Evolutionary conservation across 345 rosid species (phyloP).

Genomic region (Toxicodendron radicans): DNA sequence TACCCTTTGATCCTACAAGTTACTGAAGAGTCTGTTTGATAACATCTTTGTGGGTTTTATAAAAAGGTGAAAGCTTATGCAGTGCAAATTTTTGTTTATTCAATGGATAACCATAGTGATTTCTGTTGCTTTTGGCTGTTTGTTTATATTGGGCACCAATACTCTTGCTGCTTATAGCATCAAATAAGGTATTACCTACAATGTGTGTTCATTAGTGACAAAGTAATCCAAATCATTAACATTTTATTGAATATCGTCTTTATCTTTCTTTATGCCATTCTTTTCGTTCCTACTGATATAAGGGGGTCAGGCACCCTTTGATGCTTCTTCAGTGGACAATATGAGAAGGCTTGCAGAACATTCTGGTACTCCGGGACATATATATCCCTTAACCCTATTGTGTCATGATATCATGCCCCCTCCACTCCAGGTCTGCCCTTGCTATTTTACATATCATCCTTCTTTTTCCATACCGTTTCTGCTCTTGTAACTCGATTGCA

Average conservation of each 20-base stretch:
- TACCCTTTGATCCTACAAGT: neutral
- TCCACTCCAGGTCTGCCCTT: slow-evolving; percentile 59
- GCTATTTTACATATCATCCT: slow-evolving; percentile 1
- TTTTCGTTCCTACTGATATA: slow-evolving; percentile 38
- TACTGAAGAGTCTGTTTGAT: neutral
- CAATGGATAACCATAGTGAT: neutral
- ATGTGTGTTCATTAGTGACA: neutral
- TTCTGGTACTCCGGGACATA: slow-evolving; percentile 79
- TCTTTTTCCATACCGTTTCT: slow-evolving; percentile 6
- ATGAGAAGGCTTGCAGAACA: slow-evolving; percentile 87
- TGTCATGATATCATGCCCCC: slow-evolving; percentile 98
- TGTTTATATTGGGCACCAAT: neutral
- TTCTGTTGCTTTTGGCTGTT: slow-evolving; percentile 1
- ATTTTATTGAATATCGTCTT: slow-evolving; percentile 4
- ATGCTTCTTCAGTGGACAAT: slow-evolving; percentile 87
- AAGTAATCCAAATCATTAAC: neutral
- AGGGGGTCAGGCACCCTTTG: slow-evolving; percentile 81
- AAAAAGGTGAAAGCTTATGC: neutral
- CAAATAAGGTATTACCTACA: neutral
- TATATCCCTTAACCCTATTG: slow-evolving; percentile 75
- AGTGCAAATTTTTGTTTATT: neutral
- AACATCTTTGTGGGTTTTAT: neutral
- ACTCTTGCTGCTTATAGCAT: neutral
- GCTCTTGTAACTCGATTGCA: slow-evolving; percentile 21
- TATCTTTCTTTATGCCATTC: slow-evolving; percentile 18